Evolutionary conservation across 139 green algal species (phyloP), one percentile per base, ranked within the genome.

Genomic region (Chlamydomonas urium): DNA sequence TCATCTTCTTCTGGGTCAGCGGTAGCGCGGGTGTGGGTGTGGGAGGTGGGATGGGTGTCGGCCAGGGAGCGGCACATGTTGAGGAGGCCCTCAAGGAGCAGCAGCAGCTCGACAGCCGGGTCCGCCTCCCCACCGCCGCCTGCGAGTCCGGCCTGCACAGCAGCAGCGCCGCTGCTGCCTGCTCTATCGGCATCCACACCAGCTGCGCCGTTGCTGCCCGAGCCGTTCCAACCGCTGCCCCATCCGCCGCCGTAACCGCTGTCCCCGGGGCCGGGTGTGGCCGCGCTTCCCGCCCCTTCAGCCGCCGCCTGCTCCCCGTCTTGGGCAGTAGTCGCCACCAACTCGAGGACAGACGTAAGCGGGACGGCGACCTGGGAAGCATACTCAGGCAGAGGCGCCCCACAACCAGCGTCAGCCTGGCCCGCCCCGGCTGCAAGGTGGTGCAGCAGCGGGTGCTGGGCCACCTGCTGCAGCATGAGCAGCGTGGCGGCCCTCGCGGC

Each of bases 41-140:
- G 14, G 17, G 19, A 32, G 19, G 56, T 29, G n/a, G 19, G 8
- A 8, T 65, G 8, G 56, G 10, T 31, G 56, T 32, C 56, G 21
- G 45, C 45, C 10, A 65, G 19, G 8, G 56, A 8, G 26, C 56
- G 56, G 10, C 56, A 19, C 56, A 34, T 65, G 28, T 65, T 17
- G 28, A 65, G 8, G 26, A 65, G 56, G 19, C 10, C n/a, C 56
- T 65, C 56, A 8, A 65, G 28, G 10, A 65, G 56, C 56, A 65
- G 56, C 28, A 65, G 56, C 56, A 65, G 56, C 56, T 65, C 56
- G 8, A 65, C 10, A 32, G 8, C 8, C 56, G 19, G 28, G 56
- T 17, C 19, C 10, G 8, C 56, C 8, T 19, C 56, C 28, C 26
- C 28, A 65, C 56, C 42, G 17, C 42, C 42, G 42, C 42, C 42